A percentile compares a stretch with the other conserved stretches of the same genome.
Evolutionary conservation across 164 flowering plant genomes (phyloP).

Genomic region (Santalum album): DNA sequence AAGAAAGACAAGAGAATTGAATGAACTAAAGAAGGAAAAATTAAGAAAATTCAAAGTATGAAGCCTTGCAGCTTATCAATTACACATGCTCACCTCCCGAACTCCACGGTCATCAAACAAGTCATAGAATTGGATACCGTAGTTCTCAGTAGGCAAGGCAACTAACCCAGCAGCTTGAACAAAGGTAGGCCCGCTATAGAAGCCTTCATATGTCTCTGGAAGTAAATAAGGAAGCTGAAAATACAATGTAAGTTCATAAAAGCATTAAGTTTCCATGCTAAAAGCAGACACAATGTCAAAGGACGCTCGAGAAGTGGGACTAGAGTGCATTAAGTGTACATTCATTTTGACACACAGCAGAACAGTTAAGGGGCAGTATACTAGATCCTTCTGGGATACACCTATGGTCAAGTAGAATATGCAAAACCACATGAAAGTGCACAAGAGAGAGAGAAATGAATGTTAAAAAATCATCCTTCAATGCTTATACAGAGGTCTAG

Average conservation of each 20-base stretch:
- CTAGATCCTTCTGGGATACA: too few species aligned
- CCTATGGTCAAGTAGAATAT: too few species aligned
- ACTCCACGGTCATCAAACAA: slow-evolving; percentile 64
- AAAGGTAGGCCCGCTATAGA: slow-evolving; percentile 32
- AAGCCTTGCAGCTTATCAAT: background rate
- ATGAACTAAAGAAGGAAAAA: background rate
- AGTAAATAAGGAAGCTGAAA: slow-evolving; percentile 65
- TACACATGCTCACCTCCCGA: slow-evolving; percentile 49
- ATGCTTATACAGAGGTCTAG: too few species aligned
- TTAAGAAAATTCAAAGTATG: background rate
- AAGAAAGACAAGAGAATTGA: too few species aligned
- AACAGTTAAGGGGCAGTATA: background rate
- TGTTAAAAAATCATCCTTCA: too few species aligned
- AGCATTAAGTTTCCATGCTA: too few species aligned
- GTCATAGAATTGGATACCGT: slow-evolving; percentile 75
- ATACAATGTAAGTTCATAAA: slow-evolving; percentile 1
- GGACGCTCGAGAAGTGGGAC: too few species aligned
- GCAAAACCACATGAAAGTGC: too few species aligned
- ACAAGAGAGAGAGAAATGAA: too few species aligned
- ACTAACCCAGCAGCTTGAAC: slow-evolving; percentile 47
- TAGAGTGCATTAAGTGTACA: background rate
- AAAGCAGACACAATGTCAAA: too few species aligned
- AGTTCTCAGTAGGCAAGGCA: slow-evolving; percentile 64
- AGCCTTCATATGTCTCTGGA: slow-evolving; percentile 34
- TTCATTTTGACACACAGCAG: background rate